These are phyloP conservation scores for Oehlia diaphana DNA, from an alignment of 192 early-diverging fungal genomes.

Conservation along the genomic window DNA sequence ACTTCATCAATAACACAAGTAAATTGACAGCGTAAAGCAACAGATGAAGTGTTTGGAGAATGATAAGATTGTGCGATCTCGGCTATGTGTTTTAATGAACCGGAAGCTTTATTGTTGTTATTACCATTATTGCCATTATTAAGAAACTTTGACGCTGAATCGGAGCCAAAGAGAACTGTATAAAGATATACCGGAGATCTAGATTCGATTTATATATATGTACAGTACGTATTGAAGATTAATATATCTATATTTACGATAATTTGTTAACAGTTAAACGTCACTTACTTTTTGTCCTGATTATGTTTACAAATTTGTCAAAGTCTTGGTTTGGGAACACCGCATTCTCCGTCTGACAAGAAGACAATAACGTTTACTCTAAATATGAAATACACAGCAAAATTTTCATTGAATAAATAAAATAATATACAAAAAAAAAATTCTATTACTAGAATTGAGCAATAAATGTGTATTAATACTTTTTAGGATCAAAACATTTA, in stretches of 20 bases:
- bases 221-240: no score
- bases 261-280: no score
- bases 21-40: background rate
- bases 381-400: background rate
- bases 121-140: no score
- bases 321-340: background rate
- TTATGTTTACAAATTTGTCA: constrained; percentile 1
- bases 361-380: constrained; percentile 30
- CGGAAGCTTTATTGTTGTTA: no score
- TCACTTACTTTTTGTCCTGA: background rate
- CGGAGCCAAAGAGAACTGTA: constrained; percentile 1
- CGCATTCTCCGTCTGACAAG: constrained; percentile 23
- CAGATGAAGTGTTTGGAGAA: no score
- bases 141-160: background rate
- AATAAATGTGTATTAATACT: no score
- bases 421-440: no score
- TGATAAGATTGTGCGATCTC: background rate
- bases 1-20: background rate
- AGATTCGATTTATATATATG: background rate
- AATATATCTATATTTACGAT: no score
- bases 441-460: no score
- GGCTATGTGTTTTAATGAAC: background rate
- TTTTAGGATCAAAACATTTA: background rate
- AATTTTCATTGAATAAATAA: no score
- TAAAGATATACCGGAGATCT: constrained; percentile 17